phyloP scores from a whole-genome alignment of 345 rosid species.

The Citrus inodora region DNA sequence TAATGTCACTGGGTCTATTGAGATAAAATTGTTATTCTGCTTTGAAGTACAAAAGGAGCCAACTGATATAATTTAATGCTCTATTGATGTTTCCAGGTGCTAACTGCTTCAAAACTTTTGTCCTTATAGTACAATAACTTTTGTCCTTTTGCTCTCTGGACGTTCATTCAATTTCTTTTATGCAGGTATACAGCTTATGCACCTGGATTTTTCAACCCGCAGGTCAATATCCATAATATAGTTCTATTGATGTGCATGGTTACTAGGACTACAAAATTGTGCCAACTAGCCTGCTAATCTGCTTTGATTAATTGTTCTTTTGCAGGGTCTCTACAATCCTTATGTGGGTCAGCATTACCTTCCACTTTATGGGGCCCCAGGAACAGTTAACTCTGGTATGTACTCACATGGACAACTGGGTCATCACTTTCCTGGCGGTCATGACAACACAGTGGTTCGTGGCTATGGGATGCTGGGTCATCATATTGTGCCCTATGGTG shows the following conservation, averaged over 20 bases:
- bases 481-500: constrained; percentile 24
- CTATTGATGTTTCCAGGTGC: background rate
- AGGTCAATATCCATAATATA: constrained; percentile 22
- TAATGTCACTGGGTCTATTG: background rate
- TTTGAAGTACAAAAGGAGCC: background rate
- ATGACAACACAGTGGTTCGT: constrained; percentile 16
- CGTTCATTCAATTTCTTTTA: constrained; percentile 12
- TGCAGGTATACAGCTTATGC: constrained; percentile 36
- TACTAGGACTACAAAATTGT: background rate
- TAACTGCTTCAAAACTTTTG: background rate
- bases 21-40: background rate
- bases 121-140: background rate
- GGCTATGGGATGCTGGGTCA: constrained; percentile 25
- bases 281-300: background rate
- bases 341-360: constrained; percentile 29
- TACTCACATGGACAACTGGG: constrained; percentile 29
- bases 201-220: constrained; percentile 26
- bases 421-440: constrained; percentile 24
- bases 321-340: constrained; percentile 31
- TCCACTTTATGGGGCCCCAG: constrained; percentile 26
- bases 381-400: constrained; percentile 16
- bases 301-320: background rate
- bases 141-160: background rate
- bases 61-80: background rate
- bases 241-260: background rate